These are phyloP conservation scores for Colletotrichum graminicola DNA, from an alignment of 2,329 filamentous ascomycete species.

Conservation along the genomic window DNA sequence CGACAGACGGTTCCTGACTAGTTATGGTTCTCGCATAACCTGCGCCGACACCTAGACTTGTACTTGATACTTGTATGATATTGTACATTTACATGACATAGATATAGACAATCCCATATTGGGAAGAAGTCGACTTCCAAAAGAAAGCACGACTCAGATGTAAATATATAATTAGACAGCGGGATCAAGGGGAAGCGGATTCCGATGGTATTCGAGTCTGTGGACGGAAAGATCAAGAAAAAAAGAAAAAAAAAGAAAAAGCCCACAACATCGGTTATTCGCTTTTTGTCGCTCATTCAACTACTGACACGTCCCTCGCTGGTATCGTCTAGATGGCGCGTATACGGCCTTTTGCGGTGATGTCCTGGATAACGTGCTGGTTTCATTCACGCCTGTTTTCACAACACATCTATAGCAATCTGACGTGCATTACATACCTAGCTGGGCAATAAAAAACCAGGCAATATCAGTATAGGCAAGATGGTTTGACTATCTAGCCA, in stretches of 20 bases:
- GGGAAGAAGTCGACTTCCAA: not conserved
- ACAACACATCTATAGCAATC: no score
- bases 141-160: not conserved
- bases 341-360: not conserved
- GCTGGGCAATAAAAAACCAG: not conserved
- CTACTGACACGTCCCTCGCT: not conserved
- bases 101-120: not conserved
- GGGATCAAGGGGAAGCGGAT: not conserved
- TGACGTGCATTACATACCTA: not conserved
- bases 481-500: not conserved
- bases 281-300: not conserved
- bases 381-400: no score
- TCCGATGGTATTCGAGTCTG: not conserved
- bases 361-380: no score
- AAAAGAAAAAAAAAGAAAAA: not conserved
- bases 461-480: not conserved
- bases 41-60: not conserved
- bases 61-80: conserved; percentile 5
- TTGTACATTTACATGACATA: not conserved
- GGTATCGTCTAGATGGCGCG: not conserved
- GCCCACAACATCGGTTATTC: not conserved
- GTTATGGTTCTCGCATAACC: not conserved
- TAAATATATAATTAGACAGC: not conserved
- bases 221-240: not conserved
- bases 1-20: not conserved